These are phyloP conservation scores for Alternaria viburni DNA, from an alignment of 2,329 filamentous ascomycete species.

Conservation along the genomic window DNA sequence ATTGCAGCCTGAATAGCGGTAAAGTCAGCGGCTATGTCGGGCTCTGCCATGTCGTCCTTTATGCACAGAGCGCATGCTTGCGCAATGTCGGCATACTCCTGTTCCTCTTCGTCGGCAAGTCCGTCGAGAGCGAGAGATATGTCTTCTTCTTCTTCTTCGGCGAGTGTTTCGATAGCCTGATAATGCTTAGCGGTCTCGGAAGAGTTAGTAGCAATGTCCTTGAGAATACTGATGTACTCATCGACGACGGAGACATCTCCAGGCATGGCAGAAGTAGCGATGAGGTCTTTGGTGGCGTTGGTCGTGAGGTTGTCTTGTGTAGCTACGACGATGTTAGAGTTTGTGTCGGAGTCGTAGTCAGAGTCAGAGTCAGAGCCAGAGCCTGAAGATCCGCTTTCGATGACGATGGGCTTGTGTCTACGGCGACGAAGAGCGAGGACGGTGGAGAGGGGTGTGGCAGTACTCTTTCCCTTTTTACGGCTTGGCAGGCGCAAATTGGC, in stretches of 20 bases:
- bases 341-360: not conserved
- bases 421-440: not conserved
- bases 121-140: not conserved
- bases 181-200: not conserved
- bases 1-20: too few species aligned
- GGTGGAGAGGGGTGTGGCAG: not conserved
- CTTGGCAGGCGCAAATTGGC: not conserved
- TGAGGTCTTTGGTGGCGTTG: not conserved
- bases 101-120: not conserved
- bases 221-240: not conserved
- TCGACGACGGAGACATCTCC: not conserved
- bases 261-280: not conserved
- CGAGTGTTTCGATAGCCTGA: not conserved
- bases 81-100: not conserved
- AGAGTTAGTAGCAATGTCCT: not conserved
- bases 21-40: too few species aligned
- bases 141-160: not conserved
- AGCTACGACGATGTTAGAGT: not conserved
- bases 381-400: not conserved
- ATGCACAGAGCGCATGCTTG: not conserved
- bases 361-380: not conserved
- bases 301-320: not conserved
- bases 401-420: not conserved
- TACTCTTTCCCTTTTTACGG: not conserved
- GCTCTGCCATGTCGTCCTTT: too few species aligned